phyloP scores from a whole-genome alignment of 2,329 filamentous ascomycete species.

The Chaetomiaceae sp. region DNA sequence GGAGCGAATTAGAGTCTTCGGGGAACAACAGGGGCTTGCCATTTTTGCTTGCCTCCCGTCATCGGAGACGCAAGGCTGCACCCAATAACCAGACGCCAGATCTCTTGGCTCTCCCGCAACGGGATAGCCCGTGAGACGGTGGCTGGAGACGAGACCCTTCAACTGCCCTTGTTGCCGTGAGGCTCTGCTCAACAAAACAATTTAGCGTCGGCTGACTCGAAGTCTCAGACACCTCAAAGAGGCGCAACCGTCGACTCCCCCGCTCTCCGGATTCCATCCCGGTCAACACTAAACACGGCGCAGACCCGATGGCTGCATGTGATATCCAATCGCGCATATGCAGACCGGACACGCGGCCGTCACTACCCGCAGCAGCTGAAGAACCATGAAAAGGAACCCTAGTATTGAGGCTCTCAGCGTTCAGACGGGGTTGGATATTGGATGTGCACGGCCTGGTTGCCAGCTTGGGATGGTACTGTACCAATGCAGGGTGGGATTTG shows the following conservation, averaged over 20 bases:
- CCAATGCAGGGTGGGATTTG: constrained; percentile 10
- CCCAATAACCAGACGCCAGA: constrained; percentile 1
- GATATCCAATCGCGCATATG: constrained; percentile 18
- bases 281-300: not conserved
- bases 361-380: not conserved
- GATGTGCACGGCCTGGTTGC: not conserved
- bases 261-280: not conserved
- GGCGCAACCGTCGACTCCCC: not conserved
- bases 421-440: not conserved
- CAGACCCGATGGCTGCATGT: constrained; percentile 15
- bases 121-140: not conserved
- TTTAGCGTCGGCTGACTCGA: not conserved
- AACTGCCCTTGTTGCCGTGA: not conserved
- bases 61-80: constrained; percentile 1
- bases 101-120: constrained; percentile 10
- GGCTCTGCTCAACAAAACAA: constrained; percentile 8
- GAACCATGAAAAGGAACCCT: too few relatives aligned
- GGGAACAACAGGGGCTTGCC: too few relatives aligned
- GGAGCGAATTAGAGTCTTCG: not conserved
- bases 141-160: not conserved
- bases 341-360: not conserved
- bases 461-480: not conserved
- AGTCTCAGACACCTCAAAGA: not conserved
- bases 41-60: not conserved
- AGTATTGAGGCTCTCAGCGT: not conserved